Evolutionary conservation across 331 rosid species (phyloP).

Genomic region (Telfairia occidentalis): DNA sequence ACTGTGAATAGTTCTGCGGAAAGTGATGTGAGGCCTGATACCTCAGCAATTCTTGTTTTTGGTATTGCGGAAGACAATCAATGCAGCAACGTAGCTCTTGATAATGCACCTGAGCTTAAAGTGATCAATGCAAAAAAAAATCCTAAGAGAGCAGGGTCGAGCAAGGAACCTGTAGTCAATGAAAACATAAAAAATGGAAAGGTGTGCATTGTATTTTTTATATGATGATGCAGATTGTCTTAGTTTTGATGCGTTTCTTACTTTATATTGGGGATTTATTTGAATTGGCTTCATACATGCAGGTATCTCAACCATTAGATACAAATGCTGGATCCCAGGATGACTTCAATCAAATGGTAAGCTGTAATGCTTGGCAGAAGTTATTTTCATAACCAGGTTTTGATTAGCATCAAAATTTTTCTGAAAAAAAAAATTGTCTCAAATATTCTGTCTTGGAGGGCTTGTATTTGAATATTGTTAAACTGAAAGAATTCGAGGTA

Average conservation of each 20-base stretch:
- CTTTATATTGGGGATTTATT: slow-evolving; percentile 6
- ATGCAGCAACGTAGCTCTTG: slow-evolving; percentile 25
- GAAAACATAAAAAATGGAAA: slow-evolving; percentile 48
- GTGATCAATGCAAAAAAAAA: slow-evolving; percentile 24
- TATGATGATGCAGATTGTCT: slow-evolving; percentile 7
- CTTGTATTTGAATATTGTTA: neutral
- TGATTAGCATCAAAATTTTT: neutral
- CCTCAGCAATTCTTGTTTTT: slow-evolving; percentile 26
- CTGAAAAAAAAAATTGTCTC: neutral
- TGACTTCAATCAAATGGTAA: slow-evolving; percentile 51
- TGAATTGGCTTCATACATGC: slow-evolving; percentile 16
- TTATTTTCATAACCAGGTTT: neutral
- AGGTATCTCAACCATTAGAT: slow-evolving; percentile 48
- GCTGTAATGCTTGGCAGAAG: slow-evolving; percentile 13
- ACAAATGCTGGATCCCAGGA: slow-evolving; percentile 27
- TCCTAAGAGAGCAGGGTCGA: slow-evolving; percentile 30
- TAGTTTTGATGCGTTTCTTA: neutral
- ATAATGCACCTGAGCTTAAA: slow-evolving; percentile 30
- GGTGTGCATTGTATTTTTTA: slow-evolving; percentile 25
- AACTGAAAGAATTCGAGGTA: neutral
- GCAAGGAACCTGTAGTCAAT: slow-evolving; percentile 32
- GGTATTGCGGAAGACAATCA: slow-evolving; percentile 41
- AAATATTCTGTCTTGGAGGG: neutral
- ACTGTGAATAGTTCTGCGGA: slow-evolving; percentile 39
- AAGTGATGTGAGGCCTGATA: slow-evolving; percentile 33